Evolutionary conservation across 495 filamentous ascomycete species (phyloP), one percentile per base, ranked within the genome.

Genomic region (Neurospora sp.): DNA sequence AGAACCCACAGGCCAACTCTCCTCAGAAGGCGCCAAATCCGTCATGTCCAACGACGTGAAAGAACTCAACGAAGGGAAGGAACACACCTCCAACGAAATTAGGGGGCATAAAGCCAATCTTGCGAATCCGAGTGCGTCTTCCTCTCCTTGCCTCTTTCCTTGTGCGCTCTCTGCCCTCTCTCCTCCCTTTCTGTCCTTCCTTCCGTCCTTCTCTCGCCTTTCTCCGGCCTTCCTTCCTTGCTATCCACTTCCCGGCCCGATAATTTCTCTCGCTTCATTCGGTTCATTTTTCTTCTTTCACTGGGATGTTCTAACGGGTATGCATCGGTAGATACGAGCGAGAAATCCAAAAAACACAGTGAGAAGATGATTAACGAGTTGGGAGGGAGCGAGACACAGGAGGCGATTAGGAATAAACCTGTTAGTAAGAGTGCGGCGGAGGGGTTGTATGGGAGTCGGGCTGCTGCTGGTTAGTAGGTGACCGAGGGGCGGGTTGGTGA

Each of bases 31-130:
- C 71, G 75, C 78, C n/a, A 82, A 79, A 38, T 83, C 82, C 5
- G 76, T 75, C 72, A 74, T 83, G 72, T 82, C 81, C 45, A 77
- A 79, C 69, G 81, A 83, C 80, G 82, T 83, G 82, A 71, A 82
- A 75, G 82, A 83, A 76, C 73, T 83, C 40, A 74, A 10, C 37
- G 69, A 81, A 69, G 81, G 82, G 59, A 81, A 77, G 77, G 81
- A 83, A 72, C 70, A 77, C n/a, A 79, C 76, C 8, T 77, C 77
- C 42, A 77, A 77, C 45, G 39, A 70, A 17, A 82, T 83, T 36
- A 71, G 76, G 39, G 78, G 79, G 5, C 79, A 81, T 45, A 78
- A 78, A 70, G 77, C 79, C 24, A 81, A 81, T 48, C 69, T 81
- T 19, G 70, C 72, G 1, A 77, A 81, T 40, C 79, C 79, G 19